Conservation (phyloP, 2,329 filamentous ascomycete genomes). For the Diplodia intermedia region DNA sequence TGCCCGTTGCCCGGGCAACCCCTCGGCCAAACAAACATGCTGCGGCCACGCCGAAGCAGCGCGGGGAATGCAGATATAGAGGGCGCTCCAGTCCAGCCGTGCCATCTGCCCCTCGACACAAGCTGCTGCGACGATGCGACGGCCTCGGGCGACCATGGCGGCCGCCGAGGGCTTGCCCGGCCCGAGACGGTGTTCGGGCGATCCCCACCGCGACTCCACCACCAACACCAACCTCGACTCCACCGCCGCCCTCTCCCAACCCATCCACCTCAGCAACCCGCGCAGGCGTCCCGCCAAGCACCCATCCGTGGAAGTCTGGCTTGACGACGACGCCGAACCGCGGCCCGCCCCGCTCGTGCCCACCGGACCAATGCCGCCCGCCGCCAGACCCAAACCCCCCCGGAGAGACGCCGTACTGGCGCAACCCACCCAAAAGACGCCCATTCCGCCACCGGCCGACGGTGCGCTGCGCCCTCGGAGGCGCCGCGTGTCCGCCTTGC, state of each 20-base stretch:
- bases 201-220: slow-evolving; percentile 41
- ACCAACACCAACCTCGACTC: slow-evolving; percentile 42
- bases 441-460: slow-evolving; percentile 35
- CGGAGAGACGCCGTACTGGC: slow-evolving; percentile 42
- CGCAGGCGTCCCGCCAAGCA: slow-evolving; percentile 41
- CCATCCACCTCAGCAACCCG: slow-evolving; percentile 43
- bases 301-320: slow-evolving; percentile 44
- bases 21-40: background rate
- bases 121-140: slow-evolving; percentile 41
- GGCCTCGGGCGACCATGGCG: slow-evolving; percentile 45
- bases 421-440: slow-evolving; percentile 48
- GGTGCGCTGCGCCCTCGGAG: slow-evolving; percentile 41
- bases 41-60: too few species aligned
- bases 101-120: background rate
- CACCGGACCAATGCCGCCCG: slow-evolving; percentile 30
- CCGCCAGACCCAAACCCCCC: slow-evolving; percentile 37
- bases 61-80: slow-evolving; percentile 1
- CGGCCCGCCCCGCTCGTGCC: slow-evolving; percentile 31
- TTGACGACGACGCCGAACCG: slow-evolving; percentile 45
- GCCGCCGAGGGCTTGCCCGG: slow-evolving; percentile 46
- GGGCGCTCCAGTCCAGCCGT: background rate
- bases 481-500: slow-evolving; percentile 47
- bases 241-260: slow-evolving; percentile 42
- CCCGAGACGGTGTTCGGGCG: slow-evolving; percentile 35
- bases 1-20: slow-evolving; percentile 24